phyloP scores from a whole-genome alignment of 2,329 filamentous ascomycete genomes.

The Chrysoporthe cubensis region DNA sequence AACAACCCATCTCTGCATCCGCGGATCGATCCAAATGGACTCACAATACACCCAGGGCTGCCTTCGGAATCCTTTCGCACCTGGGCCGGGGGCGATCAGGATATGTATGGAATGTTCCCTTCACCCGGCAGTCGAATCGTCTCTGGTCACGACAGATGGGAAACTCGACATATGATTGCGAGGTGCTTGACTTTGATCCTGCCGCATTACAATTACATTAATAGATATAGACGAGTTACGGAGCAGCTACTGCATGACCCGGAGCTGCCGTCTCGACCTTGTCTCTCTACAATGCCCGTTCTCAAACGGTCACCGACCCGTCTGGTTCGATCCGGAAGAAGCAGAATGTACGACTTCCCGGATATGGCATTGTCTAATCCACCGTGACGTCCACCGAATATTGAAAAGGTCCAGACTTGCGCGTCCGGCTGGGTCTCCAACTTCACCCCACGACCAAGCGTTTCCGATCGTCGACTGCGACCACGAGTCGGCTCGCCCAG shows the following conservation, averaged over 20 bases:
- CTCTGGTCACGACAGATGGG: not conserved
- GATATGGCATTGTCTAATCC: not conserved
- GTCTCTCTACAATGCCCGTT: not conserved
- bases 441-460: not conserved
- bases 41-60: not conserved
- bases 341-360: not conserved
- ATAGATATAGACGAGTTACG: not conserved
- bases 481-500: not conserved
- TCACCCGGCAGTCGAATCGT: not conserved
- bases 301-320: not conserved
- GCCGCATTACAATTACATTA: not conserved
- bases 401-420: not conserved
- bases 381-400: not conserved
- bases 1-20: not conserved
- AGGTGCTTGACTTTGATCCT: not conserved
- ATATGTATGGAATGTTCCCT: slow-evolving; percentile 3
- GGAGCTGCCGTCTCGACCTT: not conserved
- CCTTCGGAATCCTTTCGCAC: not conserved
- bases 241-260: not conserved
- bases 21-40: not conserved
- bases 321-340: not conserved
- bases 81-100: not conserved
- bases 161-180: not conserved
- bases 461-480: not conserved
- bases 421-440: not conserved